Percentiles rank a stretch among this genome's conserved stretches.
Conservation (phyloP, 768 basidiomycete species). For the Jaapia argillacea region DNA sequence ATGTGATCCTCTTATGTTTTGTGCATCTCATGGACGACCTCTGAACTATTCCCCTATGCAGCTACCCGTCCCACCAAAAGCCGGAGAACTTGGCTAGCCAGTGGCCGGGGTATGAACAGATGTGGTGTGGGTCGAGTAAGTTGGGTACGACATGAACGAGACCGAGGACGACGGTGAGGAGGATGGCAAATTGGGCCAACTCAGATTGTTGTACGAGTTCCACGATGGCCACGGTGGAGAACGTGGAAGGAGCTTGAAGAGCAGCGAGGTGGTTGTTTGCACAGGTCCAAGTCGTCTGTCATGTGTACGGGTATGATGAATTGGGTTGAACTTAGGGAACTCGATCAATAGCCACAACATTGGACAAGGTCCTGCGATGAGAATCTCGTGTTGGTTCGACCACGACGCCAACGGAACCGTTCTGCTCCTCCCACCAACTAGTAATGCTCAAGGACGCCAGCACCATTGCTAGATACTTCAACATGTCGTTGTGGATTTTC, state of each 20-base stretch:
- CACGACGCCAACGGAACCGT: no score
- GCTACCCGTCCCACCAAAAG: constrained; percentile 27
- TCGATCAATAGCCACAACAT: background rate
- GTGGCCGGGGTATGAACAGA: constrained; percentile 30
- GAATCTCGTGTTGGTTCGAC: no score
- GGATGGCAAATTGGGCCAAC: no score
- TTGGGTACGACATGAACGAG: constrained; percentile 23
- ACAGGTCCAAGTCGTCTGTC: background rate
- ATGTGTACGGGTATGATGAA: background rate
- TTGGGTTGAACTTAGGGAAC: background rate
- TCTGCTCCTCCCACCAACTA: no score
- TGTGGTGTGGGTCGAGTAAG: constrained; percentile 18
- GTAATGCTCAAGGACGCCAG: no score
- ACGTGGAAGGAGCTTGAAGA: background rate
- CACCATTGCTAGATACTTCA: no score
- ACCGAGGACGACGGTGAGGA: constrained; percentile 10
- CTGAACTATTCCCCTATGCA: constrained; percentile 22
- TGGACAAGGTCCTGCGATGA: no score
- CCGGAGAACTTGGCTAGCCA: constrained; percentile 24
- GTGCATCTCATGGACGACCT: constrained; percentile 28
- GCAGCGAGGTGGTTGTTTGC: background rate
- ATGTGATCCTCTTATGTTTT: no score
- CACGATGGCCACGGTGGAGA: background rate
- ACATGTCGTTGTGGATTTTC: no score
- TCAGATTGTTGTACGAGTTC: no score